Conservation (phyloP, 2,329 filamentous ascomycete genomes). For the Neofusicoccum umdonicola region DNA sequence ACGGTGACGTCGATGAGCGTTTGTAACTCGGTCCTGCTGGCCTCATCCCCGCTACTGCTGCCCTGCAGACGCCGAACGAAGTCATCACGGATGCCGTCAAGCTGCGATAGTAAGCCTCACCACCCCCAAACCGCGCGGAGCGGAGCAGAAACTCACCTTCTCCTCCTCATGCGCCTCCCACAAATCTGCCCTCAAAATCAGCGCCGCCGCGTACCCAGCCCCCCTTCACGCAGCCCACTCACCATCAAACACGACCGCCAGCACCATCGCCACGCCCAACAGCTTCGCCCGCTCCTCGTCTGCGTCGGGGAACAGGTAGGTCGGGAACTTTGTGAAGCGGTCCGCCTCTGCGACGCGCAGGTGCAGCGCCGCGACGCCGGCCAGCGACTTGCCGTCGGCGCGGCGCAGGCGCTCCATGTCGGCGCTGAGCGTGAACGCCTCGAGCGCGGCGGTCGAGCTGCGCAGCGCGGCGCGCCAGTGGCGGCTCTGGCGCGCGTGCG, state of each 20-base stretch:
- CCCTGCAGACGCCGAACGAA: neutral
- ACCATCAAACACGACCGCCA: neutral
- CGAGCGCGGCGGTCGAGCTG: neutral
- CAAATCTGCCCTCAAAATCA: neutral
- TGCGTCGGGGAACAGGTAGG: neutral
- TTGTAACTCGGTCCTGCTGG: neutral
- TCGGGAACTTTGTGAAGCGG: neutral
- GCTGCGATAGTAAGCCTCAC: neutral
- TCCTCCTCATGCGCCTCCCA: neutral
- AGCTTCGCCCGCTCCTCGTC: neutral
- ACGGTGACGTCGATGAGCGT: neutral
- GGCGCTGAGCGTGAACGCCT: neutral
- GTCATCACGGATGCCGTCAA: neutral
- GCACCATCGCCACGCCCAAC: neutral
- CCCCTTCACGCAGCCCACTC: neutral
- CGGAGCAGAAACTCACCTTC: neutral
- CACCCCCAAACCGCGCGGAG: neutral
- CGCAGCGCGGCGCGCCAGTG: neutral
- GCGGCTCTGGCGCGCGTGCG: neutral
- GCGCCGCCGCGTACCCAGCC: neutral
- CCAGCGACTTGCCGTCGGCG: no score
- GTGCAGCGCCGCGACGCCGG: neutral
- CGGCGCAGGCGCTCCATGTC: no score
- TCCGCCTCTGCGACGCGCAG: neutral
- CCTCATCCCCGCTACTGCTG: neutral